These are phyloP conservation scores for Clohesyomyces aquaticus DNA, from an alignment of 495 filamentous ascomycete species.

Conservation along the genomic window DNA sequence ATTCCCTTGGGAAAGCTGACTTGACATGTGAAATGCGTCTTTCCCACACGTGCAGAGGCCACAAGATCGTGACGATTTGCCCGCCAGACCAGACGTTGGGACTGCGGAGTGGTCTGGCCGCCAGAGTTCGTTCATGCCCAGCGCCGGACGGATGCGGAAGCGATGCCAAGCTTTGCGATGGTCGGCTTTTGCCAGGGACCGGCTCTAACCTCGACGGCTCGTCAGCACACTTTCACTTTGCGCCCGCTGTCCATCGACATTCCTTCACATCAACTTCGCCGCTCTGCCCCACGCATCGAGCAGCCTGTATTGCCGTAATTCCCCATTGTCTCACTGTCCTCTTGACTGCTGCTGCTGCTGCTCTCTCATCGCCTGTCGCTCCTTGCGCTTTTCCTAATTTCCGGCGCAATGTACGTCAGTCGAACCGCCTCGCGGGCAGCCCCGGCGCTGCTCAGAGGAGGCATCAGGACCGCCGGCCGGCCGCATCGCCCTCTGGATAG, in stretches of 20 bases:
- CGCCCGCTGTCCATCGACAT: conserved; percentile 3
- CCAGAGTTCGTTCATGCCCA: too few relatives aligned
- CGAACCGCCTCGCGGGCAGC: conserved; percentile 41
- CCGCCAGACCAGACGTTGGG: too few relatives aligned
- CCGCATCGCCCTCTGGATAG: conserved; percentile 34
- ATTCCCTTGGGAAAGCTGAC: too few relatives aligned
- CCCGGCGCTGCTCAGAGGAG: conserved; percentile 45
- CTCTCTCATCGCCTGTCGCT: conserved; percentile 21
- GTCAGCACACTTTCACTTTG: neutral
- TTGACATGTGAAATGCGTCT: neutral
- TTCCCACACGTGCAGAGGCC: neutral
- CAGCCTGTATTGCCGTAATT: neutral
- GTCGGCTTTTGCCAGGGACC: neutral
- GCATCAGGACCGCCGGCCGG: conserved; percentile 39
- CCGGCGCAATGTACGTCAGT: conserved; percentile 43
- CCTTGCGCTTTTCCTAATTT: conserved; percentile 31
- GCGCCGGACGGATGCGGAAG: neutral
- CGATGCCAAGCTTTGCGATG: neutral
- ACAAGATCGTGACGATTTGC: neutral
- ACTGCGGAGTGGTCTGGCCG: too few relatives aligned
- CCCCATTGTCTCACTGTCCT: neutral
- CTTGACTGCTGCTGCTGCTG: neutral
- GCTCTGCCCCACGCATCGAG: too few relatives aligned
- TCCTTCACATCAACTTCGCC: conserved; percentile 17
- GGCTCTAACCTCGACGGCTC: neutral